Evolutionary conservation across 2,329 filamentous ascomycete genomes (phyloP), one percentile per base, ranked within the genome.

Genomic region (Colletotrichum somersetense): DNA sequence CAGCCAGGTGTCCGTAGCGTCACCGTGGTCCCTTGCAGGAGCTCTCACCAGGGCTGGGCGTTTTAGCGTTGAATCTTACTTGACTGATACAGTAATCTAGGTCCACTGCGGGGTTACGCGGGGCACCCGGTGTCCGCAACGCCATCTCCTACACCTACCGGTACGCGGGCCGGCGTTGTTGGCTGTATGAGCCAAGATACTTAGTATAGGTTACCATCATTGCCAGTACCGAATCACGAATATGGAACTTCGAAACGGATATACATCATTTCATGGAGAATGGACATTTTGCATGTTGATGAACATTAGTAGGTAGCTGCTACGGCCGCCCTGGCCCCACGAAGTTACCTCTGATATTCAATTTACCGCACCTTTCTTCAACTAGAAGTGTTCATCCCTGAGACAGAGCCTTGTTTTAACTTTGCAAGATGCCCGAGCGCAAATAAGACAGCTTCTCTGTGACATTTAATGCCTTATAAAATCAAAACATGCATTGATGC

Each of bases 11-110:
- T 72, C 59, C 53, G 69, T 42, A 64, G 62, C 62, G 55, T 72
- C 70, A 72, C 59, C 61, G 48, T 57, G 66, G 55, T 70, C 70
- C 70, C 70, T 72, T 72, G 70, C 70, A 72, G 66, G 53, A 72
- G 59, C 70, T 70, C 55, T 72, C 66, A 70, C 70, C 5, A 59
- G 66, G 61, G 66, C 42, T 52, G 26, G 52, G 38, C 20, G 38
- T 53, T 50, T 52, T 61, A 69, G 70, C 61, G 66, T 61, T 61
- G 59, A 38, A 67, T 62, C 62, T 70, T 40, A 40, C 64, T 33
- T 48, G 46, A n/a, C 10, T n/a, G 42, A 44, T n/a, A 46, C 38
- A 38, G 35, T 44, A 33, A 52, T 55, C 18, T 4, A 20, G 66
- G 57, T 16, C 70, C 70, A 65, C 66, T 70, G 70, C 66, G 70